Base-by-base conservation (phyloP, 1,139 yeast species). In the Diutina catenulata region DNA sequence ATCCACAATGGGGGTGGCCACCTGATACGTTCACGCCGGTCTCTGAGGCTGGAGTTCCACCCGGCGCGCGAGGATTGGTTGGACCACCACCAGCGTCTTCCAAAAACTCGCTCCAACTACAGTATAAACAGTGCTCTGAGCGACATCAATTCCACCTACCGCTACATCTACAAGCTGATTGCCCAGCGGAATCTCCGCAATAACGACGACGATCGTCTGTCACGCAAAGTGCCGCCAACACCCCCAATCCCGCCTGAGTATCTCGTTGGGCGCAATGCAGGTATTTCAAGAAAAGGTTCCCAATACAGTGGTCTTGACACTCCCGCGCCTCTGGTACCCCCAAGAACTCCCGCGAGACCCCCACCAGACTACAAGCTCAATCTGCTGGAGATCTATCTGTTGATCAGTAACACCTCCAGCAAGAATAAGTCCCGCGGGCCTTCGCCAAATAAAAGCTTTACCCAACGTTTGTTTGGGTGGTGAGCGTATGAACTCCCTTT, bases 11-110 rank as follows among this genome's bases (percentile, higher is more conserved):
- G 41, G 4, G 41, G 45, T 7, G 41, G 46, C 18, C 36, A 23
- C 14, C 22, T 38, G 21, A 23, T 28, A 16, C 41, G 57, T 11
- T 61, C 67, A 9, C 46, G 68, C 21, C 48, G 64, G 39, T 64
- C 71, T 1, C 63, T 71, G 4, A 49, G 57, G 36, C 64, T 70
- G 47, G 72, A 65, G 24, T 50, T 65, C 39, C 64, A 66, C 46
- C 52, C 58, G 2, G 52, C 65, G 2, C 69, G 60, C 36, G 56
- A 61, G 33, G 64, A 62, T 40, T 65, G 72, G 71, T 64, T 64
- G 69, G 70, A 65, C 39, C 68, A 68, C 5, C 53, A 40, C 13
- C 38, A 41, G 5, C 29, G 47, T 14, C 23, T 45, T 11, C 44
- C 45, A 15, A 53, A 54, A 38, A 49, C 63, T 11, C 45, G 59